These are phyloP conservation scores for Linum tenue DNA, from an alignment of 345 rosid species.

Conservation along the genomic window DNA sequence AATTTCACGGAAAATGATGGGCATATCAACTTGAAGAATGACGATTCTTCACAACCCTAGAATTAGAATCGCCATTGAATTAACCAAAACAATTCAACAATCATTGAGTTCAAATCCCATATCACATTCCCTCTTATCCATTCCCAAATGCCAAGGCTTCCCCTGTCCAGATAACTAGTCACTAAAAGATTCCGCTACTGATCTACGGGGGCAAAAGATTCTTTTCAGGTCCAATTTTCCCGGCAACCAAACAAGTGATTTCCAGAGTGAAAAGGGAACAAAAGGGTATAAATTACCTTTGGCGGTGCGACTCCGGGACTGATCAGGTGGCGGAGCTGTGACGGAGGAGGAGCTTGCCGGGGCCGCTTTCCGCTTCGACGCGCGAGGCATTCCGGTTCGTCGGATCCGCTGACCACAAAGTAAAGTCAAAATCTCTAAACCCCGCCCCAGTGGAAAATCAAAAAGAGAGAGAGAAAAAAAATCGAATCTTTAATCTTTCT, in stretches of 20 bases:
- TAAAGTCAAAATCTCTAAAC: conserved; percentile 7
- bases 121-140: too few relatives aligned
- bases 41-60: too few relatives aligned
- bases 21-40: too few relatives aligned
- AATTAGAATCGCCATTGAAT: too few relatives aligned
- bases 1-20: too few relatives aligned
- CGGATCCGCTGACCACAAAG: conserved; percentile 17
- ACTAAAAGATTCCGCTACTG: not conserved
- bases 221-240: not conserved
- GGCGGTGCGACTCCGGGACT: not conserved
- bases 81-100: too few relatives aligned
- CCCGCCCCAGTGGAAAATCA: not conserved
- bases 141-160: not conserved
- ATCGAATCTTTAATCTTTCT: not conserved
- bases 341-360: conserved; percentile 27
- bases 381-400: conserved; percentile 33
- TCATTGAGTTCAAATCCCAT: too few relatives aligned
- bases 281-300: not conserved
- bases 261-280: not conserved
- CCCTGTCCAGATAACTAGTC: not conserved
- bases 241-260: not conserved
- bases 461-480: not conserved
- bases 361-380: conserved; percentile 38
- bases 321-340: conserved; percentile 16
- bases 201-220: not conserved